These are phyloP conservation scores for Fusarium pilosicola DNA, from an alignment of 2,329 filamentous ascomycete species.

Conservation along the genomic window DNA sequence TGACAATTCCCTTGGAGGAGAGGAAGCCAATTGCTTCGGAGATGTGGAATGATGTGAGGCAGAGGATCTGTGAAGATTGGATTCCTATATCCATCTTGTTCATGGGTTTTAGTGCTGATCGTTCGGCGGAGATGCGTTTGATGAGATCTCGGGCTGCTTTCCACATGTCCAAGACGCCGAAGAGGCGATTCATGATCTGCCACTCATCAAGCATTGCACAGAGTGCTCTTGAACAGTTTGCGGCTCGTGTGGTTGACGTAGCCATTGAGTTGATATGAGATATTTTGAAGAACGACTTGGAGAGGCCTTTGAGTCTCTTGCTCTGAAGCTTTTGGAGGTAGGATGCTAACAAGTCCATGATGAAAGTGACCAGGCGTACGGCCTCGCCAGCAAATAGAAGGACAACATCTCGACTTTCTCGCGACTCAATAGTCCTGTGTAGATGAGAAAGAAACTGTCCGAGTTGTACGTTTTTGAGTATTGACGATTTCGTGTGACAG, in stretches of 20 bases:
- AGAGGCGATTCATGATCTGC: constrained; percentile 12
- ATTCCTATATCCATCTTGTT: background rate
- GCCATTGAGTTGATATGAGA: background rate
- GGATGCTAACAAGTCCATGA: background rate
- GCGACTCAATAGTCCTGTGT: background rate
- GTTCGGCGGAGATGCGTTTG: accelerated
- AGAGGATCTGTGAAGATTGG: background rate
- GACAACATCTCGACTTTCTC: background rate
- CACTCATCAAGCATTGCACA: background rate
- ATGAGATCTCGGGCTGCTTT: background rate
- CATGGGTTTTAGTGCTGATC: accelerated
- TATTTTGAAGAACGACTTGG: background rate
- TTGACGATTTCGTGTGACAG: background rate
- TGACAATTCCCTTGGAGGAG: background rate
- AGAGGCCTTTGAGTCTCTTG: background rate
- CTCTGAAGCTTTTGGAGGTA: background rate
- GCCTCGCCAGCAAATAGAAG: background rate
- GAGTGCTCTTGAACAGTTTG: background rate
- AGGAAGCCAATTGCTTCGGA: background rate
- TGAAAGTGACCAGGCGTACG: background rate
- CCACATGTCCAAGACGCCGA: background rate
- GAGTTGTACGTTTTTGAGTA: background rate
- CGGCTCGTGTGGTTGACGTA: background rate
- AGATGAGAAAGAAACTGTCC: background rate
- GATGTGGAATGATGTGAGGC: constrained; percentile 3